Evolutionary conservation across 2,329 filamentous ascomycete genomes (phyloP), one percentile per base, ranked within the genome.

Genomic region (Nemania sp.): DNA sequence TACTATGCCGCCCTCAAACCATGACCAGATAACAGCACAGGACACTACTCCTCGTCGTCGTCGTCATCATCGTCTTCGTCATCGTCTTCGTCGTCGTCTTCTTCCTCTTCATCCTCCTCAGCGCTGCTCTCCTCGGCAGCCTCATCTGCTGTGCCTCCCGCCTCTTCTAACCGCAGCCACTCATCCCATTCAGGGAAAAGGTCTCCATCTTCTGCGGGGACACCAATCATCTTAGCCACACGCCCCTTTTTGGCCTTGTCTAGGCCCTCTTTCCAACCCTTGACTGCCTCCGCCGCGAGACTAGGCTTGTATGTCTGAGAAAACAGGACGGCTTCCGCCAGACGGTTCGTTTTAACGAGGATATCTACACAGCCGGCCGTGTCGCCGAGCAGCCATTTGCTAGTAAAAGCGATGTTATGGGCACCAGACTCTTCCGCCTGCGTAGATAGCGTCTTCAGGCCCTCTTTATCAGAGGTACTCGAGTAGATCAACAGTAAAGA

Each of bases 101-200:
- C 56, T 0, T 66, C 58, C 3, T 67, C 68, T 0, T 52, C 56
- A 10, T 63, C 57, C 2, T 55, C 56, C 24, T 68, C 70, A 11
- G 43, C 55, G 8, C 74, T 75, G 41, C 62, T 73, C 32, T 70
- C 74, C 26, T 74, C 73, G 7, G 71, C 73, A n/a, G 72, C 76
- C 45, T 73, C 83, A 70, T 72, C 80, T 66, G 81, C 77, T 3
- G 84, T 35, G 24, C 24, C 85, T 2, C 92, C 92, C 74, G 94
- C 90, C 67, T 86, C 88, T 83, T 98, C 96, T 70, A 97, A 79
- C 76, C 87, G 86, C 74, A 98, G 78, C 84, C 93, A 98, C 80
- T 96, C 92, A 4, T 97, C 92, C 96, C 96, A 99, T 76, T 98
- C 93, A 0, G 95, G 95, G 82, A 99, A 99, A 73, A 99, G 86